A percentile compares a stretch with the other conserved stretches of the same genome.
Evolutionary conservation across 2,329 filamentous ascomycete species (phyloP).

Genomic region (Emmonsiellopsis sp.): DNA sequence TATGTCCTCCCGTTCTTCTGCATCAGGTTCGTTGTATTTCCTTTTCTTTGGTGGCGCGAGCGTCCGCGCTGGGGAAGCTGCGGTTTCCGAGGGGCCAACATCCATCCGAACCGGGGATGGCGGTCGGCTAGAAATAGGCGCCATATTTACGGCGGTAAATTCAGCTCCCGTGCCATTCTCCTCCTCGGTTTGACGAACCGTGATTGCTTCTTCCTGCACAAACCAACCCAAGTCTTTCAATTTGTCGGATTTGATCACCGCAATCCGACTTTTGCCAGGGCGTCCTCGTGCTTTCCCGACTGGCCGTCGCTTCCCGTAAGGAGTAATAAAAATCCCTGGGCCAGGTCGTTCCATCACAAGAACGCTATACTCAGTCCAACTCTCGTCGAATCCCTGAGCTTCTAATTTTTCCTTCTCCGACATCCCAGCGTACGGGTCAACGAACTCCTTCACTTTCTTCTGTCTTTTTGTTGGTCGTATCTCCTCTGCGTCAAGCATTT

Average conservation of each 20-base stretch:
- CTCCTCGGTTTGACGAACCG: not conserved
- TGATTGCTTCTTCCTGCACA: constrained; percentile 6
- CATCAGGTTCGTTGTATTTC: not conserved
- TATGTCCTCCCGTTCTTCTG: not conserved
- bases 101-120: not conserved
- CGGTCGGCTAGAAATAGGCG: too few species aligned
- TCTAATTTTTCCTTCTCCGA: constrained; percentile 30
- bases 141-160: not conserved
- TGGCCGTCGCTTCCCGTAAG: constrained; percentile 27
- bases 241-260: constrained; percentile 28
- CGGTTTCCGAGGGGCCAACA: not conserved
- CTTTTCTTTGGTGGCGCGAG: not conserved
- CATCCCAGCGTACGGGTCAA: constrained; percentile 18
- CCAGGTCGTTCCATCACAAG: constrained; percentile 26
- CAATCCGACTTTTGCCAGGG: constrained; percentile 29
- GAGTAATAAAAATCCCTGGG: constrained; percentile 33
- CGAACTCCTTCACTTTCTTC: constrained; percentile 3
- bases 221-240: constrained; percentile 29
- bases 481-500: not conserved
- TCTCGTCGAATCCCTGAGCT: constrained; percentile 30
- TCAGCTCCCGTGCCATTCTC: not conserved
- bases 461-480: constrained; percentile 1
- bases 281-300: constrained; percentile 29
- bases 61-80: not conserved
- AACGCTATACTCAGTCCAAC: constrained; percentile 32